Conservation (phyloP, 495 filamentous ascomycete genomes). For the Annulohypoxylon maeteangense region DNA sequence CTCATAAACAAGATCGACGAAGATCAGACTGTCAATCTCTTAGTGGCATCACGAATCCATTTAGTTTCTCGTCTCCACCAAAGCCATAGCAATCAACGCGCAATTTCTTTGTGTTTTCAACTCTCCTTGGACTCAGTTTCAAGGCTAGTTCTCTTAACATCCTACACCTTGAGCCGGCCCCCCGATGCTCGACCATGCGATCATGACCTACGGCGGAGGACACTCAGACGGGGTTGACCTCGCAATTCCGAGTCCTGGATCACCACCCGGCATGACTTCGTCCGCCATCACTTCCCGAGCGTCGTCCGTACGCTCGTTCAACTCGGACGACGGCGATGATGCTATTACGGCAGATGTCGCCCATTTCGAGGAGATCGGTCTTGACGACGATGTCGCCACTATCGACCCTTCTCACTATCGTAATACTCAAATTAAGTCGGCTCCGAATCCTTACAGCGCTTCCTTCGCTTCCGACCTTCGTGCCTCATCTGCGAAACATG, state of each 20-base stretch:
- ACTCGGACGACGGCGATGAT: constrained; percentile 68
- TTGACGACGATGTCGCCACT: constrained; percentile 71
- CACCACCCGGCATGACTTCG: constrained; percentile 83
- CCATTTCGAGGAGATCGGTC: constrained; percentile 93
- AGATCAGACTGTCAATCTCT: constrained; percentile 27
- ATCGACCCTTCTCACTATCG: constrained; percentile 52
- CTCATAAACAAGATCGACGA: constrained; percentile 41
- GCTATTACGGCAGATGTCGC: constrained; percentile 73
- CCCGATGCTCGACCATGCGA: constrained; percentile 57
- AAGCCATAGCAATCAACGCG: constrained; percentile 2
- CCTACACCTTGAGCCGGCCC: neutral
- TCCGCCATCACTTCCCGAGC: constrained; percentile 87
- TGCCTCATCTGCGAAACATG: constrained; percentile 52
- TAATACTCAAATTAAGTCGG: constrained; percentile 58
- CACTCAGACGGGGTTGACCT: constrained; percentile 53
- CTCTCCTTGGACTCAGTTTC: neutral
- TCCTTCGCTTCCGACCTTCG: constrained; percentile 56
- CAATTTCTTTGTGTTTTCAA: constrained; percentile 13
- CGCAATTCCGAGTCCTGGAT: constrained; percentile 69
- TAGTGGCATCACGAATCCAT: constrained; percentile 25
- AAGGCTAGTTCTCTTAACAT: neutral
- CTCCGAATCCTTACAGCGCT: constrained; percentile 54
- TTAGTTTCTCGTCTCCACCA: constrained; percentile 21
- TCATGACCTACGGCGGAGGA: constrained; percentile 65
- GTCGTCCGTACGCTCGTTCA: constrained; percentile 84